Base-by-base conservation (phyloP, 1,284 basidiomycete genomes). In the Coniferiporia weirii region DNA sequence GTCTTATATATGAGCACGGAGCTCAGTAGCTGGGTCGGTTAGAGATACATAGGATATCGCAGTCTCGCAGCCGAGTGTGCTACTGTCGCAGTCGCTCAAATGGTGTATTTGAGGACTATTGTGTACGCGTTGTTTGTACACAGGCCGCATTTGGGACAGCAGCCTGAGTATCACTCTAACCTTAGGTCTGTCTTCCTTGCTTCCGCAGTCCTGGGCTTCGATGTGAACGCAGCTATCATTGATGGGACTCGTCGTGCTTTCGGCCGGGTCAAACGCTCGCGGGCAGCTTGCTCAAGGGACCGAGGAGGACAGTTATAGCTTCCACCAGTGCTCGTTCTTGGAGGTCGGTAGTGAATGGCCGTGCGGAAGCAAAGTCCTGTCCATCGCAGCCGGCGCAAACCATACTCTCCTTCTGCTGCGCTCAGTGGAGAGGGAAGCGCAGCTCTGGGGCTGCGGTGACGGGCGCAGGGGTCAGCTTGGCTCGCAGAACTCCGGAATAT, bases 221-320 rank as follows among this genome's bases (percentile, higher is more conserved):
- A 38, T 43, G 34, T 22, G 19, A 27, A 35, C 34, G 32, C 54
- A 20, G 22, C 35, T 55, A 20, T 56, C 27, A 35, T 53, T 27
- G 51, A 40, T 36, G 36, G 36, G 19, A 17, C 40, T 35, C 13
- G 27, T 36, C 17, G 43, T 52, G 27, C 74, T 86, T 1, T 80
- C 85, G 7, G 79, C 84, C 45, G 91, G 91, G 3, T 93, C 90
- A 0, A 94, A 94, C 67, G 86, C 85, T 13, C 78, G 79, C 48
- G 89, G 87, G 1, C 91, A 93, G 68, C 83, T 94, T 4, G 84
- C 79, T 0, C 80, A 82, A 44, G 78, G 78, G 0, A 73, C 79
- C 57, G 27, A 68, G 3, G 79, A 87, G 12, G 91, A 93, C 66
- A 79, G 80, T 0, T 75, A 83, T 64, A 63, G 56, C 0, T 88